Base-by-base conservation (phyloP, 805 yeast species). In the Wickerhamiella kurtzmanii region DNA sequence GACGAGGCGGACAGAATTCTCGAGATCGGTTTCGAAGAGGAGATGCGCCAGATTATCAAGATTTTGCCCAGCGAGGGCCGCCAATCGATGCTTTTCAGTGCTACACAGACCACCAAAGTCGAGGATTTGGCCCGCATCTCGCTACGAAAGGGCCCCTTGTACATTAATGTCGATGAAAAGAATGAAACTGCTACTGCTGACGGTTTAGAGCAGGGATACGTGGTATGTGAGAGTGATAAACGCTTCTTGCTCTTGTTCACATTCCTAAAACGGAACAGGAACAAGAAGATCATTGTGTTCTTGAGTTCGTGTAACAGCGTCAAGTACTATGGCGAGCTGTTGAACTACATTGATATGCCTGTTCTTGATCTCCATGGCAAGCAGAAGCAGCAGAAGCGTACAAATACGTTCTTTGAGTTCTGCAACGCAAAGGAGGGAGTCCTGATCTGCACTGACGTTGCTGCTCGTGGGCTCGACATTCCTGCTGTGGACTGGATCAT, bases 401-500 rank as follows among this genome's bases (percentile, higher is more conserved):
- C 98, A 44, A 92, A 92, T 67, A 92, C 99, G 4, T 92, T 92
- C 64, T 89, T 89, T 63, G 98, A 92, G 69, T 92, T 92, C 67
- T 86, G 97, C 71, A 92, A 92, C 60, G 97, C 98, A 49, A 87
- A 82, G 58, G 84, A 80, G 61, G 98, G 98, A 43, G 88, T 84
- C 40, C 67, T 92, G 58, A 74, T 92, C 47, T 92, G 97, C 69
- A 92, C 99, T 0, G 98, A 92, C 66, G 98, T 92, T 56, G 99
- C 98, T 28, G 98, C 99, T 19, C 80, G 99, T 74, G 99, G 99
- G 20, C 76, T 92, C 55, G 99, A 92, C 71, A 92, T 92, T 57
- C 99, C 99, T 46, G 81, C 94, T 22, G 98, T 92, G 47, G 98
- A 94, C 70, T 92, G 98, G 98, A 92, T 92, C 60, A 82, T 92